Conservation (phyloP, 2,329 filamentous ascomycete species). For the Diplodia scrobiculata region DNA sequence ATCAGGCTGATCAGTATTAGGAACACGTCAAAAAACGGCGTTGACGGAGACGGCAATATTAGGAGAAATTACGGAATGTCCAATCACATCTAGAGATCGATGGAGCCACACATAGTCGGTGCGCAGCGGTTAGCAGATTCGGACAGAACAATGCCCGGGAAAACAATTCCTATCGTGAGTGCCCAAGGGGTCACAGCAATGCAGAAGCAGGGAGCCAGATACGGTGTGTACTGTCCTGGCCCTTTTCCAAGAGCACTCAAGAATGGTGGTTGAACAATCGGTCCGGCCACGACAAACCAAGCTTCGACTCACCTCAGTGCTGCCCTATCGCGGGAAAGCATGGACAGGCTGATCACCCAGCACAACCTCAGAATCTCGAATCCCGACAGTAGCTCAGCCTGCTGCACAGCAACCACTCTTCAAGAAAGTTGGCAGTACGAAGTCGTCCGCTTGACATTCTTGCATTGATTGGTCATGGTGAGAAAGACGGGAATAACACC, state of each 20-base stretch:
- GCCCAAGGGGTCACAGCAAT: neutral
- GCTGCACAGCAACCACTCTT: neutral
- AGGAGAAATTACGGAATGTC: neutral
- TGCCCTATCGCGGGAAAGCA: neutral
- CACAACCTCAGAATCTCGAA: neutral
- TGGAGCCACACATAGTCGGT: slow-evolving; percentile 13
- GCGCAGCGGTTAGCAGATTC: slow-evolving; percentile 12
- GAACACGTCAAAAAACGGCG: slow-evolving; percentile 13
- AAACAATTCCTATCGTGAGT: slow-evolving; percentile 6
- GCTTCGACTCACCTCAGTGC: neutral
- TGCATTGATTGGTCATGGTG: slow-evolving; percentile 12
- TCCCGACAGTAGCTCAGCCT: neutral
- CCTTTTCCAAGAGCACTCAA: neutral
- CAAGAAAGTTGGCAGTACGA: neutral
- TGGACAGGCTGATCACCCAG: neutral
- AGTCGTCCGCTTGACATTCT: neutral
- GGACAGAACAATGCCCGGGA: neutral
- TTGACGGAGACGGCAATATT: slow-evolving; percentile 17
- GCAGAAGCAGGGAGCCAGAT: neutral
- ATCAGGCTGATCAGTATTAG: slow-evolving; percentile 16
- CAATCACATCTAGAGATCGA: neutral
- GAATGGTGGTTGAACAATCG: neutral
- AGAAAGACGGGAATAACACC: slow-evolving; percentile 10
- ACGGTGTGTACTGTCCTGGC: neutral
- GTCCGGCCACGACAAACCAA: neutral